Percentiles rank a stretch among this genome's conserved stretches.
Evolutionary conservation across 148 eudicot species (phyloP).

Genomic region (Beta vulgaris): DNA sequence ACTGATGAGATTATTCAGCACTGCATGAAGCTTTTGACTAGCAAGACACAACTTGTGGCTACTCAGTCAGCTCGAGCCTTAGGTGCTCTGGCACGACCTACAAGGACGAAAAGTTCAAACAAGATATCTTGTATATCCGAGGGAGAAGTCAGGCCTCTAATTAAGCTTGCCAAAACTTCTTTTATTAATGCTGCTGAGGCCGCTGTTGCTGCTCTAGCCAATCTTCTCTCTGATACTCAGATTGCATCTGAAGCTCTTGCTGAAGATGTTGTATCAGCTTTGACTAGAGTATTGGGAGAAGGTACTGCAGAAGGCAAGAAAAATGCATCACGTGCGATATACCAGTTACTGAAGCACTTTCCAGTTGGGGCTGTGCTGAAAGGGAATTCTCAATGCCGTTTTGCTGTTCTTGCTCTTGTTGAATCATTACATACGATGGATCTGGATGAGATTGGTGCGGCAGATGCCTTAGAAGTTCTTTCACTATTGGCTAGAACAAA

Average conservation of each 20-base stretch:
- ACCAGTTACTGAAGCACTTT: slow-evolving; percentile 62
- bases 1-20: slow-evolving; percentile 71
- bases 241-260: slow-evolving; percentile 72
- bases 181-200: slow-evolving; percentile 69
- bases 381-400: slow-evolving; percentile 55
- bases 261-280: slow-evolving; percentile 76
- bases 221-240: slow-evolving; percentile 62
- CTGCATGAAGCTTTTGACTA: slow-evolving; percentile 77
- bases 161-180: slow-evolving; percentile 75
- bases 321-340: slow-evolving; percentile 65
- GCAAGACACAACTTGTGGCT: slow-evolving; percentile 68
- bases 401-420: slow-evolving; percentile 62
- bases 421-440: slow-evolving; percentile 56
- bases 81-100: slow-evolving; percentile 67
- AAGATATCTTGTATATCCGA: slow-evolving; percentile 62
- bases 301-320: slow-evolving; percentile 74
- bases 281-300: slow-evolving; percentile 60
- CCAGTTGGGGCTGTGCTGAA: slow-evolving; percentile 61
- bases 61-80: slow-evolving; percentile 81
- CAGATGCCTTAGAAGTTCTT: slow-evolving; percentile 66
- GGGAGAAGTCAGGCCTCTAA: slow-evolving; percentile 71
- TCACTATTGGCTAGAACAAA: slow-evolving; percentile 59
- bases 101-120: slow-evolving; percentile 42
- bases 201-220: slow-evolving; percentile 79
- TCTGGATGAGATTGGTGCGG: slow-evolving; percentile 50